Evolutionary conservation across 2,329 filamentous ascomycete genomes (phyloP), one percentile per base, ranked within the genome.

Genomic region (Venturia nashicola): DNA sequence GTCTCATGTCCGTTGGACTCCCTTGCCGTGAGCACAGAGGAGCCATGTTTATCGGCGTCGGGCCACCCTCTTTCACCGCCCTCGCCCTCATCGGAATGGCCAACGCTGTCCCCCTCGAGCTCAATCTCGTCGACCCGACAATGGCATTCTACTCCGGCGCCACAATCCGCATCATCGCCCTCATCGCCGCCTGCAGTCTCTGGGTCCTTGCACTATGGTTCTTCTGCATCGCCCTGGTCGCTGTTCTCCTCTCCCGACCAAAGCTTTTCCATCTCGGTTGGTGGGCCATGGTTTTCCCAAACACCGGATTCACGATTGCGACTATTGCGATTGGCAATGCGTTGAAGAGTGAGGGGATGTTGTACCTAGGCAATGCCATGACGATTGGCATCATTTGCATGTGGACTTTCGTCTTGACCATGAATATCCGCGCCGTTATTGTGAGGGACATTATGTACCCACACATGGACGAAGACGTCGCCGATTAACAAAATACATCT

Each of bases 61-160:
- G 80, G 0, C 78, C 78, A 2, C 70, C 72, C 0, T 82, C 85
- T 1, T 90, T 89, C 76, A 90, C 87, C 0, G 84, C 83, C 1
- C 76, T 90, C 16, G 87, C 87, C 0, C 78, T 90, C 48, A 82
- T 90, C 44, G 86, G 86, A 59, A 86, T 90, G 81, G 80, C 86
- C 0, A 78, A 81, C 57, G 79, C 80, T 9, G 72, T 86, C 0
- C 76, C 69, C 0, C 68, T 71, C 6, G 75, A 78, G 44, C 82
- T 81, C 67, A 75, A 75, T 54, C 74, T 73, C 8, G 73, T 83
- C 36, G 78, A 82, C 62, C 72, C 67, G 11, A 66, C 69, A 23
- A 59, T 67, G 44, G 46, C 55, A 4, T 70, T 83, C n/a, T 73
- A 76, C 6, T 69, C 75, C 0, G 80, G 78, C 1, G 83, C 83